Evolutionary conservation across 192 early-diverging fungal species (phyloP).

Genomic region (Gamsiella multidivaricata): DNA sequence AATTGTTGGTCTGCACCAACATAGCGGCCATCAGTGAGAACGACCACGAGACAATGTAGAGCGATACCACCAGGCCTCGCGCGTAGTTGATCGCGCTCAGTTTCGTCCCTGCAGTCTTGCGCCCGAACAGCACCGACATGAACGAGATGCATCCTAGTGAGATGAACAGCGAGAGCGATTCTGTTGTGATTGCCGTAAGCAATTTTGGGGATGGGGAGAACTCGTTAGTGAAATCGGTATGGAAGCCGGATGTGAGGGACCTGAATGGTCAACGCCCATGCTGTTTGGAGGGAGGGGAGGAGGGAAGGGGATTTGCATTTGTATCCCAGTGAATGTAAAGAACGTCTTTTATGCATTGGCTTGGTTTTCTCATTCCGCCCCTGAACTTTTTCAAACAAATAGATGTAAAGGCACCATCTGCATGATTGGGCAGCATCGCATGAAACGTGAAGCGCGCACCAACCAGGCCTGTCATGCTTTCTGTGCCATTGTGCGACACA

Average conservation of each 20-base stretch:
- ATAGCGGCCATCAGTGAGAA: slow-evolving; percentile 55
- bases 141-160: slow-evolving; percentile 33
- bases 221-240: neutral
- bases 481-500: too few species aligned
- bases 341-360: too few species aligned
- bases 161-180: slow-evolving; percentile 39
- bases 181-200: too few species aligned
- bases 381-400: neutral
- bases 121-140: slow-evolving; percentile 51
- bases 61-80: slow-evolving; percentile 52
- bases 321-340: too few species aligned
- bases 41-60: slow-evolving; percentile 59
- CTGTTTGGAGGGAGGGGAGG: too few species aligned
- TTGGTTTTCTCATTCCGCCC: too few species aligned
- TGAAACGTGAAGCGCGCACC: too few species aligned
- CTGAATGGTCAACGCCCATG: neutral
- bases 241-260: neutral
- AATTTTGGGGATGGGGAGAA: too few species aligned
- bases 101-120: slow-evolving; percentile 46
- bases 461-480: too few species aligned
- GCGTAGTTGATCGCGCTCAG: slow-evolving; percentile 54
- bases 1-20: slow-evolving; percentile 52
- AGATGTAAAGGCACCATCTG: neutral
- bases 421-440: too few species aligned
- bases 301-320: too few species aligned